Evolutionary conservation across 768 basidiomycete genomes (phyloP).

Genomic region (Pisolithus microcarpus): DNA sequence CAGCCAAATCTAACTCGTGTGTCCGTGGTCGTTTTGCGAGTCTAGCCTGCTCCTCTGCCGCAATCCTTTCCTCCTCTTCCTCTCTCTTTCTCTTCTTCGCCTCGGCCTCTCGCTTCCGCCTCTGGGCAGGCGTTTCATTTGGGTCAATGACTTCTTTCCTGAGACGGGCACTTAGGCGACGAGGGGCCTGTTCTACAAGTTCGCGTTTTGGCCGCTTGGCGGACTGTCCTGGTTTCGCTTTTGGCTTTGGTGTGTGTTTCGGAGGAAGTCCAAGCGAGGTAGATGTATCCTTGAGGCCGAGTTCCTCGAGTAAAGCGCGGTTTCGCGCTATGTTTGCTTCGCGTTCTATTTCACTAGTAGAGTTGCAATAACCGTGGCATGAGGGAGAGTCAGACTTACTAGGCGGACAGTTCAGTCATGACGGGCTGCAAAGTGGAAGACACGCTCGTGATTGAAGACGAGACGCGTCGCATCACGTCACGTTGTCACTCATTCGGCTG

Average conservation of each 20-base stretch:
- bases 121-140: slow-evolving; percentile 60
- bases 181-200: slow-evolving; percentile 37
- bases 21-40: slow-evolving; percentile 63
- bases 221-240: slow-evolving; percentile 58
- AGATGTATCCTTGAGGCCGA: slow-evolving; percentile 57
- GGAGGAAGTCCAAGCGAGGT: slow-evolving; percentile 39
- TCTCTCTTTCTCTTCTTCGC: slow-evolving; percentile 49
- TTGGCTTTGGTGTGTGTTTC: slow-evolving; percentile 32
- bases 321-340: slow-evolving; percentile 80
- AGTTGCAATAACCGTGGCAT: background rate
- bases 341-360: slow-evolving; percentile 56
- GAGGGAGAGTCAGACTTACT: slow-evolving; percentile 30
- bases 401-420: slow-evolving; percentile 45
- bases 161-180: slow-evolving; percentile 62
- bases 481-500: slow-evolving; percentile 12
- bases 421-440: background rate
- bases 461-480: slow-evolving; percentile 28
- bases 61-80: slow-evolving; percentile 56
- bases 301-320: slow-evolving; percentile 61
- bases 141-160: slow-evolving; percentile 42
- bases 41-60: slow-evolving; percentile 55
- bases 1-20: slow-evolving; percentile 53
- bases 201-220: slow-evolving; percentile 50
- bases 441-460: background rate
- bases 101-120: slow-evolving; percentile 58